Percentiles rank a stretch among this genome's conserved stretches.
These are phyloP conservation scores for Gonium pectorale DNA, from an alignment of 139 green algal species.

Conservation along the genomic window DNA sequence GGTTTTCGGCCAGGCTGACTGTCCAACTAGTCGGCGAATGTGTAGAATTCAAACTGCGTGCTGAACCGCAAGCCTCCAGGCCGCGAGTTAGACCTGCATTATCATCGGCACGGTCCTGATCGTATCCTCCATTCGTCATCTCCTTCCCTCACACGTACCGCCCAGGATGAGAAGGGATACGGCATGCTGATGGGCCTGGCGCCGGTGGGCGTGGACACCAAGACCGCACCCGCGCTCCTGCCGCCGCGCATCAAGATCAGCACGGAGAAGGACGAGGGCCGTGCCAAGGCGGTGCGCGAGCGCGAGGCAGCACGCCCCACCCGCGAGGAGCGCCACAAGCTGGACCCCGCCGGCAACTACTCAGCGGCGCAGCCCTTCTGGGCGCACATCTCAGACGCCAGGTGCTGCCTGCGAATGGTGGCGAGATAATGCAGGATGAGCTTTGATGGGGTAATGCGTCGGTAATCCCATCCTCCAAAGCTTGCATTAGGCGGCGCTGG, in stretches of 20 bases:
- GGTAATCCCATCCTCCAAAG: too few relatives aligned
- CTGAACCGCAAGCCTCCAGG: too few relatives aligned
- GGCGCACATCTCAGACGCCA: conserved; percentile 62
- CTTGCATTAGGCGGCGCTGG: too few relatives aligned
- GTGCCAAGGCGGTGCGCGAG: conserved; percentile 36
- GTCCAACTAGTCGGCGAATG: too few relatives aligned
- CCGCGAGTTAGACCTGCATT: too few relatives aligned
- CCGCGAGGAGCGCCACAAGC: conserved; percentile 39
- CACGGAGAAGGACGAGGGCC: conserved; percentile 45
- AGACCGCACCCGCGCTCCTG: conserved; percentile 78
- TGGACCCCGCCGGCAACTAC: conserved; percentile 73
- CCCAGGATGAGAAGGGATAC: conserved; percentile 45
- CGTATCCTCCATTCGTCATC: too few relatives aligned
- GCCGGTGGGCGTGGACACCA: conserved; percentile 61
- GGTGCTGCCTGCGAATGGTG: conserved; percentile 39
- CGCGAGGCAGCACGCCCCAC: conserved; percentile 49
- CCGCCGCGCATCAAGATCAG: conserved; percentile 61
- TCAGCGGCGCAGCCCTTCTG: conserved; percentile 75
- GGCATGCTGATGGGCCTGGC: conserved; percentile 55
- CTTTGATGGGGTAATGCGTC: too few relatives aligned
- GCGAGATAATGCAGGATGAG: too few relatives aligned
- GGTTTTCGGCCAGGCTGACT: too few relatives aligned
- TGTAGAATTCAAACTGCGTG: too few relatives aligned
- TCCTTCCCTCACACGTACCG: background rate
- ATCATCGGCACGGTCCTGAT: too few relatives aligned